These are phyloP conservation scores for Rhytidiadelphus loreus DNA, from an alignment of 225 moss, liverwort and hornwort species.

Conservation along the genomic window DNA sequence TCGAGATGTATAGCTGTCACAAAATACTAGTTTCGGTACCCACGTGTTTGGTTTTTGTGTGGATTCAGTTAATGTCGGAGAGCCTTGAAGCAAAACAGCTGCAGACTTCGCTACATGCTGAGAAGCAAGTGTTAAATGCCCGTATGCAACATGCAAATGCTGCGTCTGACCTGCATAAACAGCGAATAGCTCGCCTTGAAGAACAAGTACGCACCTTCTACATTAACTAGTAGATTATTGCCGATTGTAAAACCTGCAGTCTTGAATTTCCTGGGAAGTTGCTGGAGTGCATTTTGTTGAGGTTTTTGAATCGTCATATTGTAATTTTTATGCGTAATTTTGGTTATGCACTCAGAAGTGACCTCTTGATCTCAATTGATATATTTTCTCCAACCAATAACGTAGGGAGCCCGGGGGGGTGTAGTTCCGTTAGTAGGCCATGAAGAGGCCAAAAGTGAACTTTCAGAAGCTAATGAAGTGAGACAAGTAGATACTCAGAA, in stretches of 20 bases:
- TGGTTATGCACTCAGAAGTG: not conserved
- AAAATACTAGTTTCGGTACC: not conserved
- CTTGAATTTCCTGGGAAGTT: not conserved
- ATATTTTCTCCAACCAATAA: not conserved
- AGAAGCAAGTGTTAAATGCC: slow-evolving; percentile 67
- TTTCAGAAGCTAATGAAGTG: not conserved
- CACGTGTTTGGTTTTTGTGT: not conserved
- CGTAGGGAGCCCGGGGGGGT: not conserved
- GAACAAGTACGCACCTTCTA: slow-evolving; percentile 53
- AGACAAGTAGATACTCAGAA: not conserved
- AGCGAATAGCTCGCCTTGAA: slow-evolving; percentile 62
- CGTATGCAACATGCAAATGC: slow-evolving; percentile 80
- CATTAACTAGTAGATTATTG: not conserved
- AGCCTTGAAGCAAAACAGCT: slow-evolving; percentile 80
- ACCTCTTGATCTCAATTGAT: not conserved
- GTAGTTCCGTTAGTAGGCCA: not conserved
- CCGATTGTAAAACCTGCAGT: not conserved
- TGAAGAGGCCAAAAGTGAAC: not conserved
- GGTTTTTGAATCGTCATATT: not conserved
- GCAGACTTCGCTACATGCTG: slow-evolving; percentile 67
- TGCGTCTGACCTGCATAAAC: slow-evolving; percentile 59
- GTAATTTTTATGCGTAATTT: not conserved
- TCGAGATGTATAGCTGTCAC: not conserved
- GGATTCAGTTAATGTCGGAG: slow-evolving; percentile 68
- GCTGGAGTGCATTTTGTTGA: not conserved